Evolutionary conservation across 768 basidiomycete genomes (phyloP), one percentile per base, ranked within the genome.

Genomic region (Mycena latifolia): DNA sequence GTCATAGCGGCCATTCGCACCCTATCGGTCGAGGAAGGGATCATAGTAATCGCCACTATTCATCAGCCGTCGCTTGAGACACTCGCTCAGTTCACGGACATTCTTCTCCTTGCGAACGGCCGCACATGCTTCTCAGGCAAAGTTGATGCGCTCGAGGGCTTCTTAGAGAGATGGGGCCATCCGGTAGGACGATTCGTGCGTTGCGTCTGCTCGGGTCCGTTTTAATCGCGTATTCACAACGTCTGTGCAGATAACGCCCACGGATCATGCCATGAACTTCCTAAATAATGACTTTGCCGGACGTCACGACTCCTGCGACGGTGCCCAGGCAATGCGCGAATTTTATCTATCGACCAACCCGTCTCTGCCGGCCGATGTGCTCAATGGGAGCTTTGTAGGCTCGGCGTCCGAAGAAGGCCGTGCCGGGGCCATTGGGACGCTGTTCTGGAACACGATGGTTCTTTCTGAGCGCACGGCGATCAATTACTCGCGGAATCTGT

Each of bases 51-150:
- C 51, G 85, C 87, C 18, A 88, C 88, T 5, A 89, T 92, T 55
- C 91, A 92, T 67, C 90, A 91, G 62, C 90, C 90, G 0, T 83
- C 85, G 24, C 84, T 85, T 24, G 86, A 87, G 61, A 88, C 88
- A 0, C 84, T 90, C 52, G 71, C 82, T 0, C 82, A 88, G 48
- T 92, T 92, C 72, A 87, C 87, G 52, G 79, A 85, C 31, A 77
- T 91, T 14, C 75, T 89, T 28, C 77, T 92, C 24, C 81, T 92
- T 15, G 80, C 88, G 0, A 81, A 82, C 35, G 90, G 90, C 0
- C 77, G 77, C 48, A 77, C 72, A 3, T 84, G 82, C 61, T 84
- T 76, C 58, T 80, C 53, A 63, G 88, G 75, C 77, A 81, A 76
- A 67, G 82, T 77, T 72, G 86, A 51, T 58, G 78, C 77, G 10